A percentile compares a stretch with the other conserved stretches of the same genome.
These are phyloP conservation scores for Jaltomata sinuosa DNA, from an alignment of 257 asterid species.

Conservation along the genomic window DNA sequence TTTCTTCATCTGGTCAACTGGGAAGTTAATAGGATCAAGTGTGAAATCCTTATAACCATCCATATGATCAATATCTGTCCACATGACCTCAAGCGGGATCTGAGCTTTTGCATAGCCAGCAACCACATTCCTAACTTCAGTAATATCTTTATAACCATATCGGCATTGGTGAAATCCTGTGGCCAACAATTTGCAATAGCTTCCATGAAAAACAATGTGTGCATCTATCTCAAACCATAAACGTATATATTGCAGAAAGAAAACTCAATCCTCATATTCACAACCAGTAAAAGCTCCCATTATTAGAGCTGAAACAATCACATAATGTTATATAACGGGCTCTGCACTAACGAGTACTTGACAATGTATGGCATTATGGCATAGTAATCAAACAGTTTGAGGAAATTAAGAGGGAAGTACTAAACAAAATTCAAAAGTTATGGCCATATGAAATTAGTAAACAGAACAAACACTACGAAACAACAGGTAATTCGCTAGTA, in stretches of 20 bases:
- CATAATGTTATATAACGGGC: background rate
- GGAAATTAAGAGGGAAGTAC: background rate
- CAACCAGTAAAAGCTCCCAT: background rate
- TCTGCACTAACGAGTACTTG: background rate
- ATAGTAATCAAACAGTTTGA: background rate
- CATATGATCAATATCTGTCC: conserved; percentile 98
- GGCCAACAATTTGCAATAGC: background rate
- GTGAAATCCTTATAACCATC: conserved; percentile 88
- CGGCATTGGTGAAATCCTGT: conserved; percentile 89
- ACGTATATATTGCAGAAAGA: background rate
- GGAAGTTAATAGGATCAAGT: conserved; percentile 70
- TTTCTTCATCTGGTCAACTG: conserved; percentile 42
- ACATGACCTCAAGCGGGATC: conserved; percentile 86
- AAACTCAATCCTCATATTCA: background rate
- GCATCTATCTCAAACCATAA: background rate
- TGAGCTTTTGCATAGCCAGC: conserved; percentile 55
- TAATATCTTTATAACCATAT: conserved; percentile 58
- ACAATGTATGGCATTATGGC: too few species aligned
- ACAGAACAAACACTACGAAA: background rate
- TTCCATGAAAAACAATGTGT: background rate
- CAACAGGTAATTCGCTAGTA: background rate
- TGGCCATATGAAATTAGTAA: background rate
- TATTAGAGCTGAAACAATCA: background rate
- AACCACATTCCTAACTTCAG: conserved; percentile 61
- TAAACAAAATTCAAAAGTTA: background rate